Base-by-base conservation (phyloP, 495 filamentous ascomycete species). In the Wilcoxina mikolae region DNA sequence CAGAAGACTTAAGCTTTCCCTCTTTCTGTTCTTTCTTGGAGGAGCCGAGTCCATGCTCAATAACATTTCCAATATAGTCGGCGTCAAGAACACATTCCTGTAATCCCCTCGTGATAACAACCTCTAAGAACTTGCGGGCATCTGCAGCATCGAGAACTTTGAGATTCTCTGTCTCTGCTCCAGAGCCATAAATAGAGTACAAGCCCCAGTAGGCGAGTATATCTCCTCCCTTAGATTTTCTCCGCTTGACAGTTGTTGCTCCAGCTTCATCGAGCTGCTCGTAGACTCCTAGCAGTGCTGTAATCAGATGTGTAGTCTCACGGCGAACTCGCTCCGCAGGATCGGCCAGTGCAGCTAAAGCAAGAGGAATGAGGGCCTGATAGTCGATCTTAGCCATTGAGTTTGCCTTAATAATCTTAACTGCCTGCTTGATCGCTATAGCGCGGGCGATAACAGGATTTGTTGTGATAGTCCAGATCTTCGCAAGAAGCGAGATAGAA, bases 51-150 rank as follows among this genome's bases (percentile, higher is more conserved):
- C 71, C 68, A 44, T 70, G 72, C 47, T 76, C 75, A n/a, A 93
- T 60, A 5, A 75, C 72, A 20, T 73, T 74, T 9, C 72, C 68
- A 23, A 90, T 69, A 39, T 88, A 75, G 29, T 71, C 75, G 3
- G 76, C 68, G 64, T 95, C 87, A 18, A 94, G 70, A 9, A 86
- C 74, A 60, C 81, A 89, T 67, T 94, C 89, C 62, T 95, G 88
- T 17, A 95, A 62, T 3, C 72, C 76, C 1, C 84, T 82, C 22
- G 84, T 62, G 28, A 95, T 66, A 23, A 82, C 69, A 18, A 74
- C 76, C 17, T 75, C 68, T 5, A 94, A 57, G 10, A 95, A 68
- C 46, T 77, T 76, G 18, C 74, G 65, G 2, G 68, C 69, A 42
- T 81, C 77, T 15, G 76, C 73, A 2, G 59, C 56, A 28, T 76